Conservation (phyloP, 2,329 filamentous ascomycete species). For the Fusarium coffeatum region DNA sequence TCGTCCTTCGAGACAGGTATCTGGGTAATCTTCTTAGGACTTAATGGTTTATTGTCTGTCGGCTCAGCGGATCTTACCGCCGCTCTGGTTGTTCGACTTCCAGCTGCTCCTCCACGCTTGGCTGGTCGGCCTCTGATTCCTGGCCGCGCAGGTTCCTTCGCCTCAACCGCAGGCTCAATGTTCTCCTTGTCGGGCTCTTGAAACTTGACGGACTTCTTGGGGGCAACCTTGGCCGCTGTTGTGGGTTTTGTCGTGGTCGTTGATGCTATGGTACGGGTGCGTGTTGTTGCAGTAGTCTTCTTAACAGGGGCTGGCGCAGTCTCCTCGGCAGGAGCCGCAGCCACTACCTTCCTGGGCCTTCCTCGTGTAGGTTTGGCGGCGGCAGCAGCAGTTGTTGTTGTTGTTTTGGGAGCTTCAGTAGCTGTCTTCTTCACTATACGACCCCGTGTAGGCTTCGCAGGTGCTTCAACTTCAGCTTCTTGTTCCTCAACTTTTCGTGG, state of each 20-base stretch:
- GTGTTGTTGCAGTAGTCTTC: slow-evolving; percentile 48
- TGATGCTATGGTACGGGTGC: slow-evolving; percentile 47
- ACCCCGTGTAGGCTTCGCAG: slow-evolving; percentile 47
- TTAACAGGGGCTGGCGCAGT: slow-evolving; percentile 49
- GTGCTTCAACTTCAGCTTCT: slow-evolving; percentile 34
- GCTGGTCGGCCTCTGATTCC: slow-evolving; percentile 59
- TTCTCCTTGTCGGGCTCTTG: slow-evolving; percentile 75
- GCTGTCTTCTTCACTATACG: slow-evolving; percentile 47
- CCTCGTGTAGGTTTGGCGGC: slow-evolving; percentile 56
- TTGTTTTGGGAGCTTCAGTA: slow-evolving; percentile 39
- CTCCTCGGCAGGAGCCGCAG: slow-evolving; percentile 39
- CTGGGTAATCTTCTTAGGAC: slow-evolving; percentile 74
- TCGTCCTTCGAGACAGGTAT: slow-evolving; percentile 62
- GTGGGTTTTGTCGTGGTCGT: slow-evolving; percentile 52
- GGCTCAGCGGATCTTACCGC: slow-evolving; percentile 49
- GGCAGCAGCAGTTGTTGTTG: slow-evolving; percentile 31
- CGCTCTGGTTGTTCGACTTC: slow-evolving; percentile 51
- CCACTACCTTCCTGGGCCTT: slow-evolving; percentile 56
- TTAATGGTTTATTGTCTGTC: slow-evolving; percentile 64
- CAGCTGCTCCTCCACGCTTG: slow-evolving; percentile 52
- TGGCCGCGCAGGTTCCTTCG: slow-evolving; percentile 51
- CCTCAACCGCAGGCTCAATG: slow-evolving; percentile 57
- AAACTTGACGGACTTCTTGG: slow-evolving; percentile 73
- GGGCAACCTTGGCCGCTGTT: slow-evolving; percentile 55
- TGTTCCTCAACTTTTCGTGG: slow-evolving; percentile 56